phyloP scores from a whole-genome alignment of 2,329 filamentous ascomycete genomes.

The Rhinocladiella similis region DNA sequence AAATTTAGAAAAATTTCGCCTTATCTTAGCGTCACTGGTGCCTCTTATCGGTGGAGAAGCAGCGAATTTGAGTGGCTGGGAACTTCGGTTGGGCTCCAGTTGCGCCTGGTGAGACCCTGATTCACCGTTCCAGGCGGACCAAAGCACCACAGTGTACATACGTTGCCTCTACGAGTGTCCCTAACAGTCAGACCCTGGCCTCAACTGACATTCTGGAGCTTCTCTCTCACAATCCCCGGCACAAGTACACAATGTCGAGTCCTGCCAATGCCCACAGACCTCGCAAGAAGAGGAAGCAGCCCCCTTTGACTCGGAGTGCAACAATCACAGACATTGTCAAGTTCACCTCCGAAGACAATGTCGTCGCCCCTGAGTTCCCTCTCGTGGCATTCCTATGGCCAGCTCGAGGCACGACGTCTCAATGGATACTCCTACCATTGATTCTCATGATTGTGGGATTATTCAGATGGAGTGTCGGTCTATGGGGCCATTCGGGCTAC shows the following conservation, averaged over 20 bases:
- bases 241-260: conserved; percentile 19
- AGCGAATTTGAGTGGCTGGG: conserved; percentile 6
- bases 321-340: conserved; percentile 45
- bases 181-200: too few species aligned
- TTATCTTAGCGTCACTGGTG: conserved; percentile 13
- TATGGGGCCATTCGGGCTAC: conserved; percentile 94
- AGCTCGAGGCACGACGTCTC: conserved; percentile 74
- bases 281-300: conserved; percentile 46
- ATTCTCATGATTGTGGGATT: conserved; percentile 88
- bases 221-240: too few species aligned
- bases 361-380: conserved; percentile 72
- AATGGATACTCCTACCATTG: conserved; percentile 88
- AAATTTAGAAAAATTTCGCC: conserved; percentile 16
- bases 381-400: conserved; percentile 95
- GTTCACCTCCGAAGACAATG: conserved; percentile 45
- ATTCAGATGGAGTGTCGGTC: conserved; percentile 86
- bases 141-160: too few species aligned
- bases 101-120: too few species aligned
- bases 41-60: conserved; percentile 9
- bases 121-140: not conserved
- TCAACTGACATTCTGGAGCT: too few species aligned
- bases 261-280: conserved; percentile 39
- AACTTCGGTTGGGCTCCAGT: not conserved
- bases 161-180: too few species aligned
- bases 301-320: conserved; percentile 30